phyloP scores from a whole-genome alignment of 1,284 basidiomycete genomes.

The Mycosarcoma mackinlayi region DNA sequence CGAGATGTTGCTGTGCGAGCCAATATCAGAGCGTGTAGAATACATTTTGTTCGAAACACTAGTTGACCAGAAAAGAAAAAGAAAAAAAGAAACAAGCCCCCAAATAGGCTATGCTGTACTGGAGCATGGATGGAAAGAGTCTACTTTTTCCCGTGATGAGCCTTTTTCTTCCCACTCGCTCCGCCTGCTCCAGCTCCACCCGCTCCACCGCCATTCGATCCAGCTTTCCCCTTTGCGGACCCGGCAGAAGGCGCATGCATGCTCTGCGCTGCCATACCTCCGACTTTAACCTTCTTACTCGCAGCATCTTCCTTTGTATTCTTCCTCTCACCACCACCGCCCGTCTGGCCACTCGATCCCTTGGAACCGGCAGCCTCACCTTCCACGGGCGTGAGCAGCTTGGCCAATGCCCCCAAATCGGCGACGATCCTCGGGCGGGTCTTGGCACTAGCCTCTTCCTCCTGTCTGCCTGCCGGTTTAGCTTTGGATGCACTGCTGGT shows the following conservation, averaged over 20 bases:
- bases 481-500: too few species aligned
- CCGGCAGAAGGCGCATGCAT: constrained; percentile 21
- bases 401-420: constrained; percentile 20
- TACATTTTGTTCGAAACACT: neutral
- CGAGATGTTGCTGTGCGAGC: too few species aligned
- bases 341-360: constrained; percentile 13
- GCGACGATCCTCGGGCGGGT: constrained; percentile 8
- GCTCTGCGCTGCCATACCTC: neutral
- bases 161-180: neutral
- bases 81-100: too few species aligned
- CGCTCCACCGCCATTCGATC: neutral
- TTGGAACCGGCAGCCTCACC: neutral
- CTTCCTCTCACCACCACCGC: neutral
- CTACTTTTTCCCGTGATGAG: constrained; percentile 4
- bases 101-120: too few species aligned
- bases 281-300: neutral
- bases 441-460: neutral
- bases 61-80: too few species aligned
- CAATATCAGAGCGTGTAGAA: too few species aligned
- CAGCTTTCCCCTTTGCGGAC: neutral
- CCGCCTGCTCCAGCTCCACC: neutral
- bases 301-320: neutral
- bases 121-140: too few species aligned
- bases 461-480: too few species aligned
- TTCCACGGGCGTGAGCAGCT: constrained; percentile 12